Base-by-base conservation (phyloP, 106 monocot genomes). In the Phalaenopsis equestris region DNA sequence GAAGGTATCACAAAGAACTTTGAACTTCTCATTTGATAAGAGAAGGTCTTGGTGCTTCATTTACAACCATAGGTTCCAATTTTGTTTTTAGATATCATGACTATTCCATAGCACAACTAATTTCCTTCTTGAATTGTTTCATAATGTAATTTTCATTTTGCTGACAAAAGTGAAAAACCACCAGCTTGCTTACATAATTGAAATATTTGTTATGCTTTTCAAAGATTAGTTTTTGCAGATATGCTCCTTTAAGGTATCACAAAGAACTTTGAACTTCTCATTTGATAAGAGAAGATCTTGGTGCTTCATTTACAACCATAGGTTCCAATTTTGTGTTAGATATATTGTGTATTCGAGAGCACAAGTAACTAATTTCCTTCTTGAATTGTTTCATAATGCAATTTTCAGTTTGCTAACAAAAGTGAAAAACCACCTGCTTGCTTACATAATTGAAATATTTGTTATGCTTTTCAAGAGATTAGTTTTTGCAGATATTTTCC, bases 1-100 rank as follows among this genome's bases (percentile, higher is more conserved):
- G 41, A 76, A 72, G 88, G 75, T 30, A 16, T 67, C 19, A 72
- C 45, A 21, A 83, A 49, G 56, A 81, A 39, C 11, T 83, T 73
- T 76, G 56, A 56, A 58, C 48, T 76, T 49, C 24, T 76, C 19
- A 76, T 48, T 76, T 48, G 76, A 49, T 81, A 70, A 61, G 6
- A 8, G 55, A 80, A 17, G n/a, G 38, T 36, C 80, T 17, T 52
- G 49, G 46, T 38, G 64, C 38, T 19, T 8, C 18, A 47, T 67
- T 79, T 72, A 52, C 48, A 24, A 49, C 4, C 42, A 49, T 23
- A 74, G 43, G 19, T 74, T 74, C 6, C 43, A 18, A 36, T 42
- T 73, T 37, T 45, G 74, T 74, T 19, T 19, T 45, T 0, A 7
- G n/a, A 42, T 74, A 24, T 76, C 14, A 48, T 48, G 6, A 11